Evolutionary conservation across 257 asterid species (phyloP).

Genomic region (Lycium barbarum): DNA sequence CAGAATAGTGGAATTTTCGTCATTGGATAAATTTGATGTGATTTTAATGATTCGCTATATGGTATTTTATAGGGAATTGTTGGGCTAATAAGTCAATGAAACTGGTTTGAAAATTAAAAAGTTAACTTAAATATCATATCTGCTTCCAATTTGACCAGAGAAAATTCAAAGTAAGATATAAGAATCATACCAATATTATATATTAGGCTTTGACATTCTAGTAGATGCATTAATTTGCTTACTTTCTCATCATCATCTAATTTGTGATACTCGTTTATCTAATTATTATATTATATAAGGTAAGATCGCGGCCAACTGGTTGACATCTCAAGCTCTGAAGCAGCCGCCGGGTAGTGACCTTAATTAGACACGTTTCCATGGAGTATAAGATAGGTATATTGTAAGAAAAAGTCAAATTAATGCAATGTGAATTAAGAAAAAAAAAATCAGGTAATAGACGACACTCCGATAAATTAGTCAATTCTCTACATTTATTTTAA

Average conservation of each 20-base stretch:
- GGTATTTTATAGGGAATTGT: constrained; percentile 10
- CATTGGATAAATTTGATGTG: constrained; percentile 13
- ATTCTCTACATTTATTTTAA: neutral
- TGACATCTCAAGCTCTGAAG: too few species aligned
- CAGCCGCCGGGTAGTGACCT: neutral
- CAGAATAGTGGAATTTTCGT: neutral
- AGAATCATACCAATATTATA: neutral
- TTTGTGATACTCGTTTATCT: neutral
- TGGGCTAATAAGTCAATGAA: constrained; percentile 18
- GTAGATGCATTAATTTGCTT: neutral
- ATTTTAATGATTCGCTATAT: neutral
- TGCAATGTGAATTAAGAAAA: neutral
- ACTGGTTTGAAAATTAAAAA: neutral
- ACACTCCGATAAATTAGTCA: neutral
- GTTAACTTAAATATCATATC: neutral
- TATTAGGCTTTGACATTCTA: neutral
- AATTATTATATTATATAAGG: neutral
- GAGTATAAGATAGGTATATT: neutral
- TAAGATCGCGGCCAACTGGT: too few species aligned
- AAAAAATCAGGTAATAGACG: neutral
- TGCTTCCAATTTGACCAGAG: constrained; percentile 16
- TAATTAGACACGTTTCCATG: neutral
- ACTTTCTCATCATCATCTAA: constrained; percentile 3
- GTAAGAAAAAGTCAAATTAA: neutral
- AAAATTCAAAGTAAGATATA: constrained; percentile 18